Conservation (phyloP, 1,284 basidiomycete genomes). For the Wolfiporia cocos region DNA sequence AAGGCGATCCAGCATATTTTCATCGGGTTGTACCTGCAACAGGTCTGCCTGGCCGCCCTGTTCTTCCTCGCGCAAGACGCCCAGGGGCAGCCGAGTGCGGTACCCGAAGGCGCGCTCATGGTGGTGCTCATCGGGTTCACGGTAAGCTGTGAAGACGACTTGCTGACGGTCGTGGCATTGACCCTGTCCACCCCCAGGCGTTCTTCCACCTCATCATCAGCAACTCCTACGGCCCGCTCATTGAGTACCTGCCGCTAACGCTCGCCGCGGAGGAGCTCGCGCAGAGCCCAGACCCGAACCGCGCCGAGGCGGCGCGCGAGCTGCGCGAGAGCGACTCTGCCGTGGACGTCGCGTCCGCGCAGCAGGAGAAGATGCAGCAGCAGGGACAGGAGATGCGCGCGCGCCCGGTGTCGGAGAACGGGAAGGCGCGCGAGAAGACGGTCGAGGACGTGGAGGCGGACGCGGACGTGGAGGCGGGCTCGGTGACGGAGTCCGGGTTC, state of each 20-base stretch:
- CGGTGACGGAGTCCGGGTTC: no score
- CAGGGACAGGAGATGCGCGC: slow-evolving; percentile 4
- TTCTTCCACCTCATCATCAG: slow-evolving; percentile 66
- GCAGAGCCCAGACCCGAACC: slow-evolving; percentile 19
- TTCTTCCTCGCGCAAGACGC: slow-evolving; percentile 79
- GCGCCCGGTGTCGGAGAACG: slow-evolving; percentile 1
- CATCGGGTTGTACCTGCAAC: slow-evolving; percentile 86
- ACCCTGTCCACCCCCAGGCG: slow-evolving; percentile 31
- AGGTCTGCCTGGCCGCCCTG: slow-evolving; percentile 76
- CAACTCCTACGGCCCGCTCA: slow-evolving; percentile 63
- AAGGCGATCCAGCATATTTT: slow-evolving; percentile 92
- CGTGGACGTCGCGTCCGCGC: slow-evolving; percentile 2
- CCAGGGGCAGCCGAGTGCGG: slow-evolving; percentile 44
- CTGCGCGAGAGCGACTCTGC: slow-evolving; percentile 15
- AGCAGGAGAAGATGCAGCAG: slow-evolving; percentile 2
- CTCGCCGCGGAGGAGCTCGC: slow-evolving; percentile 52
- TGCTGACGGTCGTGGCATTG: not conserved
- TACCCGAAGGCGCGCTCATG: slow-evolving; percentile 79
- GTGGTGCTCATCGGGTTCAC: slow-evolving; percentile 79
- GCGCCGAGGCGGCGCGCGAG: slow-evolving; percentile 14
- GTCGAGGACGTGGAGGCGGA: slow-evolving; percentile 7
- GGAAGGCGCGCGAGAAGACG: not conserved
- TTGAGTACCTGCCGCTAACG: slow-evolving; percentile 67
- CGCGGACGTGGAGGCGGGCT: not conserved
- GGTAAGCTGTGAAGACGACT: slow-evolving; percentile 33